Percentiles rank a stretch among this genome's conserved stretches.
Evolutionary conservation across 2,329 filamentous ascomycete genomes (phyloP).

Genomic region (Tolypocladium inflatum): DNA sequence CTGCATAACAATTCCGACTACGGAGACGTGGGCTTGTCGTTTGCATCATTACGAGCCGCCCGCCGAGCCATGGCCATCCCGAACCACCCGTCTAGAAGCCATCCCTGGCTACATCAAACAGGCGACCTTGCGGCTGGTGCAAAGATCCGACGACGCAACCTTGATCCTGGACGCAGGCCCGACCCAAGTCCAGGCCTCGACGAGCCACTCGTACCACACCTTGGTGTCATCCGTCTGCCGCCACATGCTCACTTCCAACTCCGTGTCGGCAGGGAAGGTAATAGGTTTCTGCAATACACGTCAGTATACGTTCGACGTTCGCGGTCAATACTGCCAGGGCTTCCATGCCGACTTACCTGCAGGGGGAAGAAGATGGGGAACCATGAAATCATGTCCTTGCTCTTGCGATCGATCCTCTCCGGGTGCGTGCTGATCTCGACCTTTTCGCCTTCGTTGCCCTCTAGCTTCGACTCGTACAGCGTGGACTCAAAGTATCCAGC

Average conservation of each 20-base stretch:
- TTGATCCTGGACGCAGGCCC: constrained; percentile 53
- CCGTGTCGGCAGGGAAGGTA: constrained; percentile 72
- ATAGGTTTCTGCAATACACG: constrained; percentile 57
- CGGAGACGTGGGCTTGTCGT: neutral
- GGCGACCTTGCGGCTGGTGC: constrained; percentile 59
- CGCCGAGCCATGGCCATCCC: no score
- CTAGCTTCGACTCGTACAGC: constrained; percentile 56
- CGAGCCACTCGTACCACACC: constrained; percentile 98
- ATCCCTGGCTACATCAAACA: constrained; percentile 51
- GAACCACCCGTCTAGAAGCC: neutral
- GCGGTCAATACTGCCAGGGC: neutral
- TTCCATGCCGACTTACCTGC: constrained; percentile 52
- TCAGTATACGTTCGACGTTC: constrained; percentile 3
- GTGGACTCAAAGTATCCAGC: constrained; percentile 95
- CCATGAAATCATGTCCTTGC: constrained; percentile 98
- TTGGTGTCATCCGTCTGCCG: constrained; percentile 88
- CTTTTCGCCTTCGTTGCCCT: constrained; percentile 31
- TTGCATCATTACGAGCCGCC: neutral
- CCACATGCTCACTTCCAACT: constrained; percentile 91
- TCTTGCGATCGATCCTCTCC: constrained; percentile 84
- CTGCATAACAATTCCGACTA: neutral
- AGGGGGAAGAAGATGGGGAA: constrained; percentile 98
- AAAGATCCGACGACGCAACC: constrained; percentile 55
- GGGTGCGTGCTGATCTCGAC: constrained; percentile 91
- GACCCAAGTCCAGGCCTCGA: constrained; percentile 69